Percentiles rank a stretch among this genome's conserved stretches.
Evolutionary conservation across 2,329 filamentous ascomycete species (phyloP).

Genomic region (Exophiala bonariae): DNA sequence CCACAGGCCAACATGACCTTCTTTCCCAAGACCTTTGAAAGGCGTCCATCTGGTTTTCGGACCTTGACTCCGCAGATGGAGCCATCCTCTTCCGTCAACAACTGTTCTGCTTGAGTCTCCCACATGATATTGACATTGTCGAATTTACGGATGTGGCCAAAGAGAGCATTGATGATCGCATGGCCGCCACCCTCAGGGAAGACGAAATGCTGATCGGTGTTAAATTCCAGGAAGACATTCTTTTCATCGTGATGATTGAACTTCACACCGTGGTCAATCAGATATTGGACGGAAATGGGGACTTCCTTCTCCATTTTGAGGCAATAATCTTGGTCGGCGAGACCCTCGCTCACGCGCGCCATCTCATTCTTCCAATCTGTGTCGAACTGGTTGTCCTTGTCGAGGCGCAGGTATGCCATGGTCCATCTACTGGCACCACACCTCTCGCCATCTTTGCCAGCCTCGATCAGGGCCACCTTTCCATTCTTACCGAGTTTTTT

Average conservation of each 20-base stretch:
- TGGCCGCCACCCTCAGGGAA: constrained; percentile 42
- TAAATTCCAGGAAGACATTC: constrained; percentile 42
- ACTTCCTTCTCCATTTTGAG: constrained; percentile 39
- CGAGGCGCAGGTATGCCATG: constrained; percentile 43
- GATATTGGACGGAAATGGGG: constrained; percentile 37
- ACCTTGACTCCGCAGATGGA: constrained; percentile 39
- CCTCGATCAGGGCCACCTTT: constrained; percentile 42
- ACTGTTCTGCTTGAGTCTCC: constrained; percentile 39
- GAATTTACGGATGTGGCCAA: constrained; percentile 37
- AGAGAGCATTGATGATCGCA: constrained; percentile 39
- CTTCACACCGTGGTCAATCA: constrained; percentile 36
- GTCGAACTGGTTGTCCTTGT: constrained; percentile 34
- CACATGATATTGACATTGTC: constrained; percentile 37
- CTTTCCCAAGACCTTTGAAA: constrained; percentile 22
- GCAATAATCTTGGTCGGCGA: constrained; percentile 42
- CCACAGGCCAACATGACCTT: constrained; percentile 43
- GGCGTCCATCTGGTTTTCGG: constrained; percentile 38
- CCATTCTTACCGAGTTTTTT: constrained; percentile 35
- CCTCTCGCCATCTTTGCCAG: constrained; percentile 40
- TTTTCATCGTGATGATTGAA: constrained; percentile 40
- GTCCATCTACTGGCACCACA: constrained; percentile 41
- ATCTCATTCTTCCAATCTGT: constrained; percentile 25
- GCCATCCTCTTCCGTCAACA: constrained; percentile 37
- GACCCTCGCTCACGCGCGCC: constrained; percentile 27
- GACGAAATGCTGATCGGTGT: constrained; percentile 43